phyloP scores from a whole-genome alignment of 306 rosid genomes.

The Nissolia schottii region DNA sequence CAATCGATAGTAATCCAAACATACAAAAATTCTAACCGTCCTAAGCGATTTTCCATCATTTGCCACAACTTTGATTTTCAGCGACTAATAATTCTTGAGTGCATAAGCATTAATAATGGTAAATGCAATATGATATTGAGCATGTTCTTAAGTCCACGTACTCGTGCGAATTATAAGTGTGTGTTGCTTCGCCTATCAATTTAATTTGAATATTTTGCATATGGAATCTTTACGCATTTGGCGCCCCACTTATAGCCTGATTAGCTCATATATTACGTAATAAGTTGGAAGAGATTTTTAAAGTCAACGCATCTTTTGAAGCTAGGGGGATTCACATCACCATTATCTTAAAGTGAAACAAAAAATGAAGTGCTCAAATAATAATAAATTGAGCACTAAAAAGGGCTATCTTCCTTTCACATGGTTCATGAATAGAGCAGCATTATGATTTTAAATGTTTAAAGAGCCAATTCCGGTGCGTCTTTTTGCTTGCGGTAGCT shows the following conservation, averaged over 20 bases:
- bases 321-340: neutral
- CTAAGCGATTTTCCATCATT: neutral
- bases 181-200: conserved; percentile 3
- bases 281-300: neutral
- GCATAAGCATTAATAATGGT: conserved; percentile 11
- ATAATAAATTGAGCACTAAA: neutral
- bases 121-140: neutral
- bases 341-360: conserved; percentile 13
- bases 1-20: no score
- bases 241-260: conserved; percentile 3
- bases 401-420: neutral
- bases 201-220: conserved; percentile 7
- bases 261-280: neutral
- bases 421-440: conserved; percentile 16
- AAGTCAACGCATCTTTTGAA: conserved; percentile 15
- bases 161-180: neutral
- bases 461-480: neutral
- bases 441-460: conserved; percentile 19
- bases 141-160: conserved; percentile 9
- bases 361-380: neutral
- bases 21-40: no score
- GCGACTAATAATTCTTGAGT: neutral
- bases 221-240: neutral
- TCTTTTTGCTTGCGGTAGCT: neutral
- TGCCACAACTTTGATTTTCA: neutral